phyloP scores from a whole-genome alignment of 305 asterid genomes.

The Rubia occidens region DNA sequence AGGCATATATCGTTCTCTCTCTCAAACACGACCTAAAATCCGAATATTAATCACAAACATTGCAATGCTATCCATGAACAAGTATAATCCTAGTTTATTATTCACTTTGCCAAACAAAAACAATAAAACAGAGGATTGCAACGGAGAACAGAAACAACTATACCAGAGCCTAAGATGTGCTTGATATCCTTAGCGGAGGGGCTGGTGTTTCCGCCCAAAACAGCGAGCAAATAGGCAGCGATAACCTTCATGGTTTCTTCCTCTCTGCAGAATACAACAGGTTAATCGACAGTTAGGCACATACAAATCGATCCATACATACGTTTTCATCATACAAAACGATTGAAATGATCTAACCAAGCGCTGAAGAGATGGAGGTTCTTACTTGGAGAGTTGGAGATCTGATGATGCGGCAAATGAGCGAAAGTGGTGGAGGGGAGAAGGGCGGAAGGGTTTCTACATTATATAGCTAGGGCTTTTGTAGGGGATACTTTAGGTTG shows the following conservation, averaged over 20 bases:
- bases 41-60: no score
- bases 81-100: not conserved
- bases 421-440: not conserved
- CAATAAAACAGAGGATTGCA: not conserved
- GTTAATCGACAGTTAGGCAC: not conserved
- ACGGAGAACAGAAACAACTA: not conserved
- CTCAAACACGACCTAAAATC: no score
- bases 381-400: not conserved
- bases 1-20: no score
- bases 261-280: not conserved
- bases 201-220: conserved; percentile 36
- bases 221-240: conserved; percentile 43
- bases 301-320: no score
- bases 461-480: conserved; percentile 10
- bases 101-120: not conserved
- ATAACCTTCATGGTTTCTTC: no score
- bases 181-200: conserved; percentile 35
- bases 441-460: not conserved
- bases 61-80: no score
- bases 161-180: conserved; percentile 28
- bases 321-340: not conserved
- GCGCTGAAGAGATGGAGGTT: no score
- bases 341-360: not conserved
- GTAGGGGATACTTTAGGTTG: no score
- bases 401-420: conserved; percentile 4